phyloP scores from a whole-genome alignment of 1,139 yeast genomes.

The Yamadazyma buinensis region DNA sequence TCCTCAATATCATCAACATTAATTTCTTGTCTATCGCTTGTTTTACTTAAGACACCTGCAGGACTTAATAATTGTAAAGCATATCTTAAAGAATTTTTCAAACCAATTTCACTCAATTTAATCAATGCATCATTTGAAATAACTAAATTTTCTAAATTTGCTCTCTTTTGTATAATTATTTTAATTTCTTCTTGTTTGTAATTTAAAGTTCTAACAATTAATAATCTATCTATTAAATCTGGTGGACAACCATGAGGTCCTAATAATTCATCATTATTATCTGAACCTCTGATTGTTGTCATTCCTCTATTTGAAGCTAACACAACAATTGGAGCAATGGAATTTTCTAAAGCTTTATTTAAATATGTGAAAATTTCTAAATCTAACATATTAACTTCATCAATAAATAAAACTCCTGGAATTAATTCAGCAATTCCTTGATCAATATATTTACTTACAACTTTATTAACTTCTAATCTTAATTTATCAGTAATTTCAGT shows the following conservation, averaged over 20 bases:
- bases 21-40: constrained; percentile 71
- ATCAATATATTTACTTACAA: constrained; percentile 92
- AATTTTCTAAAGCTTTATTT: constrained; percentile 87
- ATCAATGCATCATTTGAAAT: constrained; percentile 67
- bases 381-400: constrained; percentile 97
- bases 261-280: constrained; percentile 46
- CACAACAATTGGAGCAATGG: constrained; percentile 91
- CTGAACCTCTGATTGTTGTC: constrained; percentile 84
- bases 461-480: constrained; percentile 89
- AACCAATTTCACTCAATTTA: constrained; percentile 67
- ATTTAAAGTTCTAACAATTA: constrained; percentile 88
- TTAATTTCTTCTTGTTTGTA: constrained; percentile 81
- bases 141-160: constrained; percentile 68
- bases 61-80: constrained; percentile 90
- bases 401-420: constrained; percentile 96
- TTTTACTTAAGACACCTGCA: constrained; percentile 75
- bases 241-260: constrained; percentile 98
- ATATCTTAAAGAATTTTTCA: constrained; percentile 78
- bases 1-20: constrained; percentile 74
- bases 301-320: constrained; percentile 94
- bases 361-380: constrained; percentile 92
- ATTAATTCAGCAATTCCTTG: constrained; percentile 98
- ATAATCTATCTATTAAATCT: constrained; percentile 84
- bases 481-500: constrained; percentile 98
- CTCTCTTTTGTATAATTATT: constrained; percentile 76